Evolutionary conservation across 176 grass and related monocot species (phyloP).

Genomic region (Metroxylon sagu): DNA sequence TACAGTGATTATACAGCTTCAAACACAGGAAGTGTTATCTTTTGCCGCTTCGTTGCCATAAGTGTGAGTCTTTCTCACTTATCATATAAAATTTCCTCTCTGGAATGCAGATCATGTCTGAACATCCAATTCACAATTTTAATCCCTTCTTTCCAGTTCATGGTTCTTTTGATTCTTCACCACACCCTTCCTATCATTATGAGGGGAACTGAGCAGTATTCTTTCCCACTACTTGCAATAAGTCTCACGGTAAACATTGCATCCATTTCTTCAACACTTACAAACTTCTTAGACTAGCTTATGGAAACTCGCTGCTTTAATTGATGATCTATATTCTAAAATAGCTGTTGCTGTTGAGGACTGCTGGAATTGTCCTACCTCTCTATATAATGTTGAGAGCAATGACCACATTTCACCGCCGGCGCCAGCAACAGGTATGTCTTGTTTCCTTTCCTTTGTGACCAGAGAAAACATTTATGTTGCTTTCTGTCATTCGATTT

Average conservation of each 20-base stretch:
- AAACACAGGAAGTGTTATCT: conserved; percentile 26
- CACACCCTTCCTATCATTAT: conserved; percentile 37
- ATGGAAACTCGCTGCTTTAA: background rate
- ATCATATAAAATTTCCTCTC: too few species aligned
- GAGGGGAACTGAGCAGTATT: conserved; percentile 20
- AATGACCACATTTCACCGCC: conserved; percentile 24
- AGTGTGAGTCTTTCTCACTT: conserved; percentile 21
- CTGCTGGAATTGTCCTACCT: conserved; percentile 43
- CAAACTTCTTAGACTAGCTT: background rate
- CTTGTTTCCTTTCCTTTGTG: too few species aligned
- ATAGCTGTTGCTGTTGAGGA: conserved; percentile 51
- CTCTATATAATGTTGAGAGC: conserved; percentile 44
- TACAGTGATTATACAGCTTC: conserved; percentile 21
- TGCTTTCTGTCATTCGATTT: too few species aligned
- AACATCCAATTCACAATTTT: too few species aligned
- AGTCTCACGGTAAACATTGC: conserved; percentile 5
- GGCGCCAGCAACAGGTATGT: conserved; percentile 12
- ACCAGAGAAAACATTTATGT: too few species aligned
- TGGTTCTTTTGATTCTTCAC: conserved; percentile 47
- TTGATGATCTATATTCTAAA: background rate
- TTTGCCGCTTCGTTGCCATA: conserved; percentile 45
- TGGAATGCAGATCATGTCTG: too few species aligned
- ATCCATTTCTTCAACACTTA: background rate
- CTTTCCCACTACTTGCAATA: conserved; percentile 35
- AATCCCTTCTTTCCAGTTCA: conserved; percentile 27